Base-by-base conservation (phyloP, 176 grass and related monocot genomes). In the Zizania latifolia region DNA sequence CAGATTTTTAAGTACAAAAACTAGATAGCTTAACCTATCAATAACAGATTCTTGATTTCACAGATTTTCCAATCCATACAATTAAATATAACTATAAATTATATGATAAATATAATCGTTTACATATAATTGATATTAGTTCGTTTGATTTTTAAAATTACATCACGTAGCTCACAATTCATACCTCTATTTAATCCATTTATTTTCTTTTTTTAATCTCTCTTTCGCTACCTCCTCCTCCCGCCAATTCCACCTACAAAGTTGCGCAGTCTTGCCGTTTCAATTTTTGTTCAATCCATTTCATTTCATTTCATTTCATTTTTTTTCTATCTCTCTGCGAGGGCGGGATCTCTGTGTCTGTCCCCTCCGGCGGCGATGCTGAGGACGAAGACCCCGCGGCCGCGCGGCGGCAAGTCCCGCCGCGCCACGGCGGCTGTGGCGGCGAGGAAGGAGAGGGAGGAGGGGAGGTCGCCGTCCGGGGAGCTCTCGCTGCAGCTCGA, bases 401-500 rank as follows among this genome's bases (percentile, higher is more conserved):
- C 45, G 32, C 78, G 83, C 31, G 62, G 67, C 8, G 66, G 85
- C 33, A 87, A 77, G 62, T 33, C 54, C 1, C 43, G 83, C 5
- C 64, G 80, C 28, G 33, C 76, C 8, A 24, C 60, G 4, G 75
- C 73, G 0, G 38, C 38, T 35, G 69, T 71, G 17, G 64, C 71
- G 63, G 54, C n/a, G 57, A 40, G 3, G 10, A 27, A 13, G 55
- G 41, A 29, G 36, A 60, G 10, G 29, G 50, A 33, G 23, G 65
- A 65, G 22, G 83, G 73, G 38, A 80, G 51, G 50, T 90, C 81
- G 65, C 78, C 81, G 5, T 74, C 87, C 0, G 81, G 85, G 13
- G 86, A 83, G 83, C 91, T 98, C 30, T 81, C 88, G 66, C 60
- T 61, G 41, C 82, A 94, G 91, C 86, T 98, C 21, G 79, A 88